phyloP scores from a whole-genome alignment of 495 filamentous ascomycete genomes.

The Mytilinidion resinicola region DNA sequence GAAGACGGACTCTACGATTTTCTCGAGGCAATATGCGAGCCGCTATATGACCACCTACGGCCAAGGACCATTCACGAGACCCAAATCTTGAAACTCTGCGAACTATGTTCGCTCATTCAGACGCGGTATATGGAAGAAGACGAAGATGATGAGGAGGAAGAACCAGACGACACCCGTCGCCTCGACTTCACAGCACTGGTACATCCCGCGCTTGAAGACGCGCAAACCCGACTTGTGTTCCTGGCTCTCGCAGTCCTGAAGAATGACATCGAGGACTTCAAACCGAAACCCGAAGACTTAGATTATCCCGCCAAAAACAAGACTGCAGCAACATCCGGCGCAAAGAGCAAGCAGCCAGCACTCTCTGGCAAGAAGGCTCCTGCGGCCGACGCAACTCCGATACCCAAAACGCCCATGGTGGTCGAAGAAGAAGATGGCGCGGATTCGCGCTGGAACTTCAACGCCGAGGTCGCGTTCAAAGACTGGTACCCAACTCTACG shows the following conservation, averaged over 20 bases:
- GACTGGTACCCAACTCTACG: constrained; percentile 65
- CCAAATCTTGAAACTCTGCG: constrained; percentile 68
- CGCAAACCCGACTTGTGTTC: constrained; percentile 68
- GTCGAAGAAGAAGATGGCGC: constrained; percentile 43
- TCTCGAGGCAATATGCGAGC: constrained; percentile 65
- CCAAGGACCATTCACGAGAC: constrained; percentile 66
- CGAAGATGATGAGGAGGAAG: constrained; percentile 47
- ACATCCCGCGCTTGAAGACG: constrained; percentile 63
- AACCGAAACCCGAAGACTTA: constrained; percentile 61
- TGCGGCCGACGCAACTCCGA: constrained; percentile 40
- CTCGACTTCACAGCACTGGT: constrained; percentile 64
- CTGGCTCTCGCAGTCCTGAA: constrained; percentile 60
- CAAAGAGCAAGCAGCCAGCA: constrained; percentile 39
- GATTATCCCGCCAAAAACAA: constrained; percentile 55
- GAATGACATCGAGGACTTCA: constrained; percentile 64
- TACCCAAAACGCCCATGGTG: constrained; percentile 48
- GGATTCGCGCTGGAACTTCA: constrained; percentile 27
- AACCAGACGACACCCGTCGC: constrained; percentile 44
- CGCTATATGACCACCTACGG: constrained; percentile 65
- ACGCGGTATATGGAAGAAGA: constrained; percentile 72
- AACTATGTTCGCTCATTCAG: constrained; percentile 72
- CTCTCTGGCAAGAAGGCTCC: constrained; percentile 38
- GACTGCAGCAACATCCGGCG: constrained; percentile 39
- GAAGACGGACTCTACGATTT: constrained; percentile 65
- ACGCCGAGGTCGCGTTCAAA: constrained; percentile 39